Evolutionary conservation across 306 rosid genomes (phyloP).

Genomic region (Gastrolobium villosum): DNA sequence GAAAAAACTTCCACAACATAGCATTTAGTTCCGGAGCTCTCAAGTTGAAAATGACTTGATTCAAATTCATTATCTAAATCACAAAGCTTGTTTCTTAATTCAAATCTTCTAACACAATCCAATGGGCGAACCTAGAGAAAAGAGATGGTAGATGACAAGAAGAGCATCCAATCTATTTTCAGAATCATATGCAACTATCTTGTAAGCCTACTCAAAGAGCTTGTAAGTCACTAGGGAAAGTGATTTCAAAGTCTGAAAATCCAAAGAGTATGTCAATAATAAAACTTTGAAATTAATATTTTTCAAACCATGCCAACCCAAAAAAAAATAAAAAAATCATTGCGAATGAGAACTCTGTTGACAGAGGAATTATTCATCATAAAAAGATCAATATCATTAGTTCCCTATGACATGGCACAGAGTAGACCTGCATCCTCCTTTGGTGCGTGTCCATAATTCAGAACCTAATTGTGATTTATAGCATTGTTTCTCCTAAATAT

Average conservation of each 20-base stretch:
- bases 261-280: not conserved
- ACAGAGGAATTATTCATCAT: conserved; percentile 10
- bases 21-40: conserved; percentile 15
- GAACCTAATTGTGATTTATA: not conserved
- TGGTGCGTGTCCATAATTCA: not conserved
- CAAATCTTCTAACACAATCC: not conserved
- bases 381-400: not conserved
- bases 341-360: not conserved
- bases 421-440: conserved; percentile 18
- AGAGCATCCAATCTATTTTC: not conserved
- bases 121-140: no score
- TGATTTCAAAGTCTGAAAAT: not conserved
- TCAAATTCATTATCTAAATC: conserved; percentile 5
- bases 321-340: not conserved
- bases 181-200: conserved; percentile 18
- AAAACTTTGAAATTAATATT: not conserved
- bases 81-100: conserved; percentile 11
- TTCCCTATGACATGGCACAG: not conserved
- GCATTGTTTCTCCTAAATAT: conserved; percentile 13
- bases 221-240: not conserved
- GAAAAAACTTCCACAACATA: conserved; percentile 20
- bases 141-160: no score
- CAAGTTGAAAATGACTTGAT: not conserved
- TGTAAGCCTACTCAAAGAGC: conserved; percentile 10
- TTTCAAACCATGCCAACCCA: not conserved